These are phyloP conservation scores for Picea glauca DNA, from an alignment of 75 land plant genomes.

Conservation along the genomic window DNA sequence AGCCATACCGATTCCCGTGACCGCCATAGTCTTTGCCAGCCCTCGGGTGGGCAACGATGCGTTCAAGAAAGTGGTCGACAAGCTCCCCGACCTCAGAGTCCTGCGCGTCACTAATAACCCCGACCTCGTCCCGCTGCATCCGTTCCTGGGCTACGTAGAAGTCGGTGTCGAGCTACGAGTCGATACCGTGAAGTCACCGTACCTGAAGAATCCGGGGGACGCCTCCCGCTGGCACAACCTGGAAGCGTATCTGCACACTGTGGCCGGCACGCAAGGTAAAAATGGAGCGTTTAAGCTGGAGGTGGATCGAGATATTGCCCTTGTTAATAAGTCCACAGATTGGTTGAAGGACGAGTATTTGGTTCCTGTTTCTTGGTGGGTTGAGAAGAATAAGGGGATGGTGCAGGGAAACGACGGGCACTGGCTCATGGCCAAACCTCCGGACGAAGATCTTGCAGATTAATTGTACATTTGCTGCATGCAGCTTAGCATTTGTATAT, in stretches of 20 bases:
- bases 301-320: background rate
- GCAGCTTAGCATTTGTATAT: too few species aligned
- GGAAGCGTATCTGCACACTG: background rate
- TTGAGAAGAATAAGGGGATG: constrained; percentile 58
- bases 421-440: constrained; percentile 46
- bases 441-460: background rate
- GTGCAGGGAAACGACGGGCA: constrained; percentile 47
- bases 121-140: constrained; percentile 23
- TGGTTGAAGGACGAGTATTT: constrained; percentile 36
- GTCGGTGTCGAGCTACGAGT: constrained; percentile 27
- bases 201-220: background rate
- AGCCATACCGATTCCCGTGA: constrained; percentile 15
- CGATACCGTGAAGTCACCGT: constrained; percentile 14
- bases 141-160: constrained; percentile 13
- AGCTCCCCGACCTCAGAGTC: constrained; percentile 10
- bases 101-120: constrained; percentile 23
- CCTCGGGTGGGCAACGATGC: constrained; percentile 25
- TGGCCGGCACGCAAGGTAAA: background rate
- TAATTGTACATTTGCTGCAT: too few species aligned
- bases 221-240: constrained; percentile 13
- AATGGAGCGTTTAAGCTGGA: background rate
- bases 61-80: constrained; percentile 18
- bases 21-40: constrained; percentile 19
- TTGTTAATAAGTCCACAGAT: constrained; percentile 48
- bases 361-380: constrained; percentile 59